Evolutionary conservation across 257 asterid genomes (phyloP), one percentile per base, ranked within the genome.

Genomic region (Fraxinus excelsior): DNA sequence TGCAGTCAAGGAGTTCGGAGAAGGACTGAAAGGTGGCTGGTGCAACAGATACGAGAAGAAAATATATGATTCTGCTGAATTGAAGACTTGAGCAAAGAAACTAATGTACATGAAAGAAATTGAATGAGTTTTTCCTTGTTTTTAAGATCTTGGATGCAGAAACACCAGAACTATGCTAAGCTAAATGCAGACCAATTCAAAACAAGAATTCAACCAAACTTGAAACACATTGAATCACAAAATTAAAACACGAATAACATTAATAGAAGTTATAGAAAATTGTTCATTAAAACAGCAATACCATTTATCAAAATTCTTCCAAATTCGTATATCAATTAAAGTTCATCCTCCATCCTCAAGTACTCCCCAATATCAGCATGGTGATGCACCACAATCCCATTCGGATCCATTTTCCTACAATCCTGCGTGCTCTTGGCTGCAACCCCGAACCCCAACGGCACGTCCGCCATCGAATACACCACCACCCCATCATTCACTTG

Each of bases 331-430:
- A 26, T 12, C 25, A 58, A 5, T 85, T 87, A 90, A 67, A 94
- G 96, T 0, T 94, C 98, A 85, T 92, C 99, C 77, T 92, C 98
- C 91, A 82, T 89, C 84, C 98, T 88, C 92, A 94, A 83, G 82
- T 91, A 94, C 87, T 92, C 99, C 66, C 97, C 99, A 56, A 90
- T 87, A 82, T 94, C 99, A 0, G 96, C 85, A 51, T 92, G 97
- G 23, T 93, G 86, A 80, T 91, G 92, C 34, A 94, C 98, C 2
- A 92, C 96, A 42, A 83, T 91, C 49, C 96, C 96, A 81, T 94
- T 88, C 0, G 97, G 99, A 64, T 93, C 97, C 92, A 89, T 90
- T 77, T 91, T 94, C 88, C 97, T 60, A 32, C 97, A 90, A 83
- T 91, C 97, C 73, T 84, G 91, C 0, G 97, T 92, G 40, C 95